These are phyloP conservation scores for Pulveroboletus ravenelii DNA, from an alignment of 768 basidiomycete genomes.

Conservation along the genomic window DNA sequence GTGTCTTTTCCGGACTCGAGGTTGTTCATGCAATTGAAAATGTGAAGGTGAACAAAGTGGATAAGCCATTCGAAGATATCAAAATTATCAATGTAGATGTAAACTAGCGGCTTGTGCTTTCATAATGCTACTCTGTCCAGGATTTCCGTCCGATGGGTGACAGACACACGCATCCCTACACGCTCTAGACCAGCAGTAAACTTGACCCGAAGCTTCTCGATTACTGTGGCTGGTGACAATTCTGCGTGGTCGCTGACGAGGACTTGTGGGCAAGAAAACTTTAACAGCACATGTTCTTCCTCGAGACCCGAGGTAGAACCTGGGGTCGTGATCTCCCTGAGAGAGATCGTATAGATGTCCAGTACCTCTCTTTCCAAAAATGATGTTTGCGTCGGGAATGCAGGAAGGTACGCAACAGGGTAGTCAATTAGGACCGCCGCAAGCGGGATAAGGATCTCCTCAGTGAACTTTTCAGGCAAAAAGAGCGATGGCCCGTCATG, in stretches of 20 bases:
- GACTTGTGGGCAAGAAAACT: constrained; percentile 53
- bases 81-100: constrained; percentile 80
- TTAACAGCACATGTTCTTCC: constrained; percentile 39
- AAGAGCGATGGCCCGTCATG: constrained; percentile 21
- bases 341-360: constrained; percentile 43
- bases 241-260: constrained; percentile 12
- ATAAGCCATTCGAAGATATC: constrained; percentile 92
- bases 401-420: constrained; percentile 51
- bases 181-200: constrained; percentile 33
- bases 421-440: constrained; percentile 61
- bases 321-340: constrained; percentile 1
- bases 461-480: constrained; percentile 26
- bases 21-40: constrained; percentile 91
- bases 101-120: constrained; percentile 40
- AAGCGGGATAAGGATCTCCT: constrained; percentile 41
- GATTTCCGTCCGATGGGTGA: constrained; percentile 35
- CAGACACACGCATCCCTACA: constrained; percentile 14
- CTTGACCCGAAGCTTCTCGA: constrained; percentile 28
- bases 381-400: constrained; percentile 30
- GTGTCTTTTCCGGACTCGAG: constrained; percentile 82
- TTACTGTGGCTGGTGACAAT: constrained; percentile 22
- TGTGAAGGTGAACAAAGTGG: constrained; percentile 75
- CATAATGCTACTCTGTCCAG: constrained; percentile 47
- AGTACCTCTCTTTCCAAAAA: constrained; percentile 46
- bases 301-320: neutral